A percentile compares a stretch with the other conserved stretches of the same genome.
Conservation (phyloP, 108 stramenopile genomes). For the Pelagomonas calceolata region DNA sequence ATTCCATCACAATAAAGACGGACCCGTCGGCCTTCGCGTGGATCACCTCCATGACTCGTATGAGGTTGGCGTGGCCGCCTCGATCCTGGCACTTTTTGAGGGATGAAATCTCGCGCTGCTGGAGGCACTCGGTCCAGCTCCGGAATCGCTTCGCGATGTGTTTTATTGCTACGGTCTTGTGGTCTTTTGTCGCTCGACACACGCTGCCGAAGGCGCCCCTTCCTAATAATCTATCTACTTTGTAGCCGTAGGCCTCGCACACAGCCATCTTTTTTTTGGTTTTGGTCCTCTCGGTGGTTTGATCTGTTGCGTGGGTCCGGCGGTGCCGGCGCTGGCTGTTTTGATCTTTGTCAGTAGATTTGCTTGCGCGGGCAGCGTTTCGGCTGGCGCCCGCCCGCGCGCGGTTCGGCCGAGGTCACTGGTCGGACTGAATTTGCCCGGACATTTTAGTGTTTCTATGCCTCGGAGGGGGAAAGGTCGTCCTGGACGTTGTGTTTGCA, state of each 20-base stretch:
- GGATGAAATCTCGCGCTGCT: slow-evolving; percentile 13
- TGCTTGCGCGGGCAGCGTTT: no score
- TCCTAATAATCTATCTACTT: neutral
- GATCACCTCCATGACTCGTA: slow-evolving; percentile 11
- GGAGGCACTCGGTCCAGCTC: slow-evolving; percentile 12
- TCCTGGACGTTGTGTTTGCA: no score
- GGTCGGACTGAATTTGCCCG: no score
- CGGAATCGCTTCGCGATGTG: slow-evolving; percentile 3
- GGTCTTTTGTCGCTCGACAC: neutral
- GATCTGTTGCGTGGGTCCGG: no score
- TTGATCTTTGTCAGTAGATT: no score
- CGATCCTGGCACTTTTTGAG: neutral
- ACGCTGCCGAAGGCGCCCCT: slow-evolving; percentile 7
- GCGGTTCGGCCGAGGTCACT: no score
- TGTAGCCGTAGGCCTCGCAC: neutral
- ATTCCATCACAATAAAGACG: neutral
- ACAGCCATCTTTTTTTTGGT: neutral
- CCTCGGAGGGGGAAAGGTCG: no score
- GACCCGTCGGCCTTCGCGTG: slow-evolving; percentile 5
- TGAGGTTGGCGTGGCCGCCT: slow-evolving; percentile 14
- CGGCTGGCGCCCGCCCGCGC: no score
- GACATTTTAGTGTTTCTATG: no score
- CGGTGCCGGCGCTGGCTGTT: no score
- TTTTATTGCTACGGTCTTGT: neutral
- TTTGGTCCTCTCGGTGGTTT: no score